Base-by-base conservation (phyloP, 805 yeast genomes). In the Lipomyces sp. region DNA sequence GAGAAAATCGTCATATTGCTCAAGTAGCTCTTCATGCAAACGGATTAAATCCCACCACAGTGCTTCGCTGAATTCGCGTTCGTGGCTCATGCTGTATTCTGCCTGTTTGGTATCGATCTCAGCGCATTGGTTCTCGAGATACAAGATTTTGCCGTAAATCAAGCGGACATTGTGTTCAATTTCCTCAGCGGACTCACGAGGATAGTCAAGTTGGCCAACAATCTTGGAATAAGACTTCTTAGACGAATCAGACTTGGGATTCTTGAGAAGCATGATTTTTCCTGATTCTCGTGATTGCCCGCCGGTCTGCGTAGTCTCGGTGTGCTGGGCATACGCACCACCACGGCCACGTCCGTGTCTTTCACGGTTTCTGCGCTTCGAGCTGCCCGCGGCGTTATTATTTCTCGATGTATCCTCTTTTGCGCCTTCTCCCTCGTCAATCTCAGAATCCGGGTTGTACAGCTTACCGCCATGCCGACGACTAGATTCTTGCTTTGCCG, bases 1-100 rank as follows among this genome's bases (percentile, higher is more conserved):
- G 28, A 55, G 11, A 31, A 47, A 55, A 24, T 51, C 56, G n/a
- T 55, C 59, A 36, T 53, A 47, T n/a, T 32, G 43, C 35, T 55
- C 53, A 13, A 55, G 35, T 28, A 55, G 31, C 11, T 43, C 35
- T 19, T 43, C 46, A 31, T 55, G 54, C n/a, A 42, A 31, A 8
- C 37, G 45, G 28, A 45, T 33, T 4, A 45, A 13, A 8, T 43
- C 58, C 33, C 46, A 29, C 53, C 57, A 55, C 18, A 34, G 24
- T 3, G 33, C 41, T 14, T 34, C 49, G 7, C 39, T 47, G 28
- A 39, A 39, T 18, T 24, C 39, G 7, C 4, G 11, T 16, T 35
- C 22, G 16, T 18, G 28, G 4, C 35, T 26, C 26, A 23, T 11
- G 11, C 14, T 24, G 19, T 32, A 24, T 4, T 23, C 29, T n/a